These are phyloP conservation scores for Vitis hybrid DNA, from an alignment of 177 flowering plant species.

Conservation along the genomic window DNA sequence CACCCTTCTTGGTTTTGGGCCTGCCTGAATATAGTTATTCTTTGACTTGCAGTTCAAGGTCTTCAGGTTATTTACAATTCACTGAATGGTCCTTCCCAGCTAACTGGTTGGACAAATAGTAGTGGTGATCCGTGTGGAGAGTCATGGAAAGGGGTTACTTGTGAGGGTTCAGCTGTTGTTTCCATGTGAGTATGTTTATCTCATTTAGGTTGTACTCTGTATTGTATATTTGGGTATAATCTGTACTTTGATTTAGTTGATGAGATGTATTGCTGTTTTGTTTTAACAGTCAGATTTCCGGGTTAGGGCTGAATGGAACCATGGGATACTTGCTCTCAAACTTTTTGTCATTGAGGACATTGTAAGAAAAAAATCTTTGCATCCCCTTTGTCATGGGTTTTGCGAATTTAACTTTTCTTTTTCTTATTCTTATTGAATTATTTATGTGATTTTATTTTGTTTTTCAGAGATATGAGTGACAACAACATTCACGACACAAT, in stretches of 20 bases:
- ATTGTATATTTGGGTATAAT: neutral
- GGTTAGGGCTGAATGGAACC: constrained; percentile 75
- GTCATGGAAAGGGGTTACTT: constrained; percentile 82
- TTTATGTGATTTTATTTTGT: constrained; percentile 3
- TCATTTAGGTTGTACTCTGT: neutral
- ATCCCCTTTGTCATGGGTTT: constrained; percentile 1
- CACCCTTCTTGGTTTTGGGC: neutral
- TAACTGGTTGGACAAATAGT: constrained; percentile 71
- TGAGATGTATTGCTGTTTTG: neutral
- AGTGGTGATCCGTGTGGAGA: constrained; percentile 94
- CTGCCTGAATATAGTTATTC: neutral
- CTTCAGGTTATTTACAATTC: constrained; percentile 70
- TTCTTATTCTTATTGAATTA: constrained; percentile 1
- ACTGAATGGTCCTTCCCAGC: constrained; percentile 65
- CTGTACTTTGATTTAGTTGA: neutral
- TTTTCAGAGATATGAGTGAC: constrained; percentile 77
- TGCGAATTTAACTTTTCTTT: neutral
- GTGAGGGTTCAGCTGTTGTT: constrained; percentile 72
- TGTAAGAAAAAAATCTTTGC: constrained; percentile 45
- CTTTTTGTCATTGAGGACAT: constrained; percentile 54
- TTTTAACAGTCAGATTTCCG: constrained; percentile 63
- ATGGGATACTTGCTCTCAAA: constrained; percentile 76
- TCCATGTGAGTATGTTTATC: constrained; percentile 44
- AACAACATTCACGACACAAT: constrained; percentile 73
- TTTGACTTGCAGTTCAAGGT: constrained; percentile 56